Evolutionary conservation across 306 rosid species (phyloP).

Genomic region (Castanopsis chinensis): DNA sequence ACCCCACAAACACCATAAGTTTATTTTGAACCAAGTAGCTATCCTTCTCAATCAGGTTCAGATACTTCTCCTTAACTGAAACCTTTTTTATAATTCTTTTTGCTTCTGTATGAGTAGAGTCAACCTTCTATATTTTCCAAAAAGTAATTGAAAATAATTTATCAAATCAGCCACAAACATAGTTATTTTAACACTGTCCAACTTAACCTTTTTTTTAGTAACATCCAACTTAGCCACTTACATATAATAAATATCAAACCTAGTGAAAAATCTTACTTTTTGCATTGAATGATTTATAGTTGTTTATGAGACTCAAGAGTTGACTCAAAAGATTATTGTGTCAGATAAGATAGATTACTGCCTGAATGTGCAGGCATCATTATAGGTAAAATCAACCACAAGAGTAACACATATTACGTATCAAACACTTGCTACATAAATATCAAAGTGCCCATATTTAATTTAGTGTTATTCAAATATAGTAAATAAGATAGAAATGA

Average conservation of each 20-base stretch:
- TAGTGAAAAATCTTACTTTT: too few relatives aligned
- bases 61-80: neutral
- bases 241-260: neutral
- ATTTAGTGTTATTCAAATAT: neutral
- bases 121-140: neutral
- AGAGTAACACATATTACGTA: neutral
- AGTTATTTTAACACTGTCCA: neutral
- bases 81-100: neutral
- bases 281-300: too few relatives aligned
- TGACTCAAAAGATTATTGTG: neutral
- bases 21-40: neutral
- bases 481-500: slow-evolving; percentile 29
- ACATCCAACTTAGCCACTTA: neutral
- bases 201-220: neutral
- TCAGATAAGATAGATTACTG: neutral
- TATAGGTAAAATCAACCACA: neutral
- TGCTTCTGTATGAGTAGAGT: neutral
- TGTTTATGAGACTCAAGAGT: neutral
- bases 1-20: neutral
- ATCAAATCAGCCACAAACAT: neutral
- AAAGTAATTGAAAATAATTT: neutral
- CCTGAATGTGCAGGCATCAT: neutral
- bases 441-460: neutral
- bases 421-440: neutral
- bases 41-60: neutral